Evolutionary conservation across 1,284 basidiomycete genomes (phyloP), one percentile per base, ranked within the genome.

Genomic region (Trametes versicolor): DNA sequence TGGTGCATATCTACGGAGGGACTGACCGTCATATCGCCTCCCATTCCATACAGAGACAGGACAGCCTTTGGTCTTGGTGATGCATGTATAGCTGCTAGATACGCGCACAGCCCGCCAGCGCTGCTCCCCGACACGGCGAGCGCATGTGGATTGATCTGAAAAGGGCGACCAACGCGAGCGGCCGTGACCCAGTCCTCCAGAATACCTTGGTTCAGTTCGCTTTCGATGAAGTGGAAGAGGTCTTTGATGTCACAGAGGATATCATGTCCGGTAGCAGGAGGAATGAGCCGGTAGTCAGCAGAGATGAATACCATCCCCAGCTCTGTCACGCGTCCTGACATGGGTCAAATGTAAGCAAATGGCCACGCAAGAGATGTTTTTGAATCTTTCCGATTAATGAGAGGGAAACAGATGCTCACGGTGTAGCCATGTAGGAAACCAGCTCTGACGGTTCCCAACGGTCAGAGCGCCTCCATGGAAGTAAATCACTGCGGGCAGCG

Each of bases 401-500:
- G n/a, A 7, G 9, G 39, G 27, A 57, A 12, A 15, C 19, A 15
- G 37, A 60, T 27, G 81, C 85, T 71, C 54, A 90, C 88, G 80
- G 54, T 83, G 75, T 21, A 91, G 76, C 88, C 89, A 90, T 23
- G 60, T 68, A 2, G 88, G 88, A 72, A 89, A 86, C 85, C 87
- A 90, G 72, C 84, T 86, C 39, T 70, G 72, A 56, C 83, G 80
- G 64, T 85, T 84, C 5, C 88, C 88, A 17, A 86, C 85, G 0
- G 85, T 83, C 34, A 90, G 74, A 5, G 87, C 87, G 13, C 88
- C 88, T 9, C 84, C 88, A 69, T 90, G 89, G 64, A 89, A 90
- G 73, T 86, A 90, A 5, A 90, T 72, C 1, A 90, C 73, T 2
- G 81, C 79, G 45, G 87, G 83, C 2, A 82, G 62, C 12, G 55